Evolutionary conservation across 1,284 basidiomycete species (phyloP), one percentile per base, ranked within the genome.

Genomic region (Thelephora terrestris): DNA sequence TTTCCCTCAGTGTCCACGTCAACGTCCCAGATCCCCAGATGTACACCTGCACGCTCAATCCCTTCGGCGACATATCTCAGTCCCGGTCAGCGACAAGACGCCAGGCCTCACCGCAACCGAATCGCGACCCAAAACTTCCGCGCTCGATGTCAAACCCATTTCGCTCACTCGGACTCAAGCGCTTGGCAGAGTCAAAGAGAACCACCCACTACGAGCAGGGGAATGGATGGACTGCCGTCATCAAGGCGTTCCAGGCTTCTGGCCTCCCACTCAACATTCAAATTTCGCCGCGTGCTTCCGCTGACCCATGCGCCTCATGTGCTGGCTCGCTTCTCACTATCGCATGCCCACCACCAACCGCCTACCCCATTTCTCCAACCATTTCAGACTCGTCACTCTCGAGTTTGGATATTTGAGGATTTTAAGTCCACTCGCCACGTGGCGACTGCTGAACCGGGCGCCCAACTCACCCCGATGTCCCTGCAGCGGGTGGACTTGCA

Each of bases 71-170:
- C n/a, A n/a, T n/a, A 76, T 16, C 47, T 73, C 43, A 70, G 74
- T 4, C 68, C 80, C 0, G 86, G 87, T 54, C 84, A 88, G 59
- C 82, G 85, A 61, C 85, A 79, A 59, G 86, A 89, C 63, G 86
- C 86, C 38, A 75, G 85, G 51, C 85, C 85, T 18, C 85, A 88
- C 66, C 77, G 86, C 51, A 89, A 89, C 64, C 76, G 85, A 48
- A 86, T 89, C 63, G 86, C 86, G 9, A 86, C 86, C 7, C 86
- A 89, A 70, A 85, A 88, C 69, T 85, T 82, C 21, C 80, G 86
- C 47, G 86, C 89, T 67, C 73, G 81, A 54, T 75, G 85, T 50
- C 89, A 89, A 62, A 81, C 79, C 23, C 85, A 89, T 53, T 89
- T 81, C 60, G 32, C 68, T 6, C 71, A 73, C 54, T 64, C 71